phyloP scores from a whole-genome alignment of 2,329 filamentous ascomycete species.

The Trichoderma afroharzianum region DNA sequence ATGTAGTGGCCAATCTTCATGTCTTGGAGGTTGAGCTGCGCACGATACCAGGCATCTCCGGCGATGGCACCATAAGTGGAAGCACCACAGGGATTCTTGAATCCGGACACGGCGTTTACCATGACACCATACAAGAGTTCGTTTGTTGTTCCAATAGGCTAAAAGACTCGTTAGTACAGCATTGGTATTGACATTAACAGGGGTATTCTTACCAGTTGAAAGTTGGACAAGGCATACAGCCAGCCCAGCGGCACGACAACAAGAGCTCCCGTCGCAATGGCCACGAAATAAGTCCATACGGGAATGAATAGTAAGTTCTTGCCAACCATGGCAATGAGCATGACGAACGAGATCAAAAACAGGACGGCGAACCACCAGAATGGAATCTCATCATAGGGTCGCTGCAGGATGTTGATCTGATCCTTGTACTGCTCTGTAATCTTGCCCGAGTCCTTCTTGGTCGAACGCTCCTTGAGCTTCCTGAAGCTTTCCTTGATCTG shows the following conservation, averaged over 20 bases:
- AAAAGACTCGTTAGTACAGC: background rate
- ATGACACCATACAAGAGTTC: constrained; percentile 59
- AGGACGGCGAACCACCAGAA: constrained; percentile 54
- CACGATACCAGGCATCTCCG: constrained; percentile 59
- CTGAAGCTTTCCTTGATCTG: constrained; percentile 43
- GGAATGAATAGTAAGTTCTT: constrained; percentile 55
- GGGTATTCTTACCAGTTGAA: constrained; percentile 32
- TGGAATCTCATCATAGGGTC: constrained; percentile 56
- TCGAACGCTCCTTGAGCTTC: constrained; percentile 40
- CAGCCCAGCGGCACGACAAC: constrained; percentile 56
- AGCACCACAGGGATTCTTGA: constrained; percentile 56
- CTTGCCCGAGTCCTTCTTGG: constrained; percentile 26
- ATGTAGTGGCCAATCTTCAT: constrained; percentile 64
- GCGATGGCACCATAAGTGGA: constrained; percentile 57
- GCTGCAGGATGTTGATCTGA: constrained; percentile 56
- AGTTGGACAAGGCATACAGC: constrained; percentile 58
- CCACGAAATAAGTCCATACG: constrained; percentile 58
- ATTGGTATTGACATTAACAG: background rate
- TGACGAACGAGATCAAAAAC: constrained; percentile 46
- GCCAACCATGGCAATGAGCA: constrained; percentile 48
- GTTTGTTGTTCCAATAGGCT: constrained; percentile 55
- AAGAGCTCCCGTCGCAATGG: constrained; percentile 50
- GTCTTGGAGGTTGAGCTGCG: constrained; percentile 57
- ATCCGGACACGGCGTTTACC: constrained; percentile 47
- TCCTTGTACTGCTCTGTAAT: constrained; percentile 56